phyloP scores from a whole-genome alignment of 1,139 yeast species.

The Candida sanyaensis region DNA sequence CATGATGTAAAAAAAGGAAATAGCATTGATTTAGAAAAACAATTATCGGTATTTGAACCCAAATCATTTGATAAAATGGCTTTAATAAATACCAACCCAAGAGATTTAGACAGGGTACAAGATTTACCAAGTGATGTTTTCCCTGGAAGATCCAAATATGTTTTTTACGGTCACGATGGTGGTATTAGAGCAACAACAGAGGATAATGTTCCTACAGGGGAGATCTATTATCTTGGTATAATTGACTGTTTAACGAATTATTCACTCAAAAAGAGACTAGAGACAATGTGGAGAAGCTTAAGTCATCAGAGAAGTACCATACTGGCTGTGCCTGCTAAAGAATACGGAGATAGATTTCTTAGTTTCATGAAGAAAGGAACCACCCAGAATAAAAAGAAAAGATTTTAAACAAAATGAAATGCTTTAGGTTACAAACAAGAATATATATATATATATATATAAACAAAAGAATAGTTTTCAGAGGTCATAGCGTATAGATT shows the following conservation, averaged over 20 bases:
- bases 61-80: slow-evolving; percentile 41
- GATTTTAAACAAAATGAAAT: background rate
- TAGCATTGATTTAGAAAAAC: slow-evolving; percentile 35
- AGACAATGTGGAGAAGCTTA: slow-evolving; percentile 82
- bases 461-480: background rate
- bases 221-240: slow-evolving; percentile 80
- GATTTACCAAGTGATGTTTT: slow-evolving; percentile 50
- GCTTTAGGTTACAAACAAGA: too few relatives aligned
- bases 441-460: background rate
- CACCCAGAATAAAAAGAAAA: slow-evolving; percentile 8
- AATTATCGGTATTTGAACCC: slow-evolving; percentile 52
- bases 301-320: slow-evolving; percentile 69
- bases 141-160: slow-evolving; percentile 52
- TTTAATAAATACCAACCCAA: slow-evolving; percentile 49
- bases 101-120: slow-evolving; percentile 39
- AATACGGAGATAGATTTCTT: slow-evolving; percentile 86
- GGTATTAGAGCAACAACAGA: slow-evolving; percentile 80
- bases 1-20: slow-evolving; percentile 72
- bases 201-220: slow-evolving; percentile 59
- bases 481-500: background rate
- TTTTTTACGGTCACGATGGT: slow-evolving; percentile 81
- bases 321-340: slow-evolving; percentile 87
- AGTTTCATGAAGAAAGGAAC: slow-evolving; percentile 59
- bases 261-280: slow-evolving; percentile 72
- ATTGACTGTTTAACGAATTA: slow-evolving; percentile 69